Evolutionary conservation across 108 stramenopile species (phyloP), one percentile per base, ranked within the genome.

Genomic region (Skeletonema tropicum): DNA sequence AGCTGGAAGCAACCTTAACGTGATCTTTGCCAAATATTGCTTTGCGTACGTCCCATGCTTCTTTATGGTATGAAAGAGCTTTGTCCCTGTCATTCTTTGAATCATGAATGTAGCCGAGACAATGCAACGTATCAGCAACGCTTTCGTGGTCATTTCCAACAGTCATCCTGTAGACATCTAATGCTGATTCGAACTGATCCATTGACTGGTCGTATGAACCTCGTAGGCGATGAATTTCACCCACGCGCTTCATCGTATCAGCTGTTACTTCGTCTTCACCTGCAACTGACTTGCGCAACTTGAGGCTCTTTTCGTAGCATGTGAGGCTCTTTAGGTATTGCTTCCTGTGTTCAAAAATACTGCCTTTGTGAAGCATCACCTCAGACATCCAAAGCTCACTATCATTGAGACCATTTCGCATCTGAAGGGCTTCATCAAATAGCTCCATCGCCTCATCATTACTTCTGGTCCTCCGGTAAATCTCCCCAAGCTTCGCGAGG

Each of bases 61-160:
- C 70, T 23, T 85, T 85, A 57, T 87, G 84, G 70, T 83, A 74
- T 60, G 79, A 71, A 46, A 85, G 73, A 3, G 86, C 75, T 63
- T 79, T 67, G 3, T 46, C 42, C 0, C 45, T 58, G 42, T 83
- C 77, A 31, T 71, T 59, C 57, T 75, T 80, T 26, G 74, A 79
- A 19, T 84, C 69, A 33, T 73, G 82, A 9, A 76, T 63, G 30
- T 78, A 73, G 14, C 84, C 86, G n/a, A 87, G 68, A 30, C 60
- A 66, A 60, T 82, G 79, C 31, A 79, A 48, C 23, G 75, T 70
- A 17, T 71, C 79, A 11, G 84, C 83, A 33, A 85, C 73, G 25
- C 71, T 77, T 21, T 64, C 48, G 46, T 81, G 66, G 1, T 79
- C 76, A 15, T 87, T 81, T 5, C 86, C 86, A 33, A 87, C 59